A percentile compares a stretch with the other conserved stretches of the same genome.
These are phyloP conservation scores for Fusarium hostae DNA, from an alignment of 2,329 filamentous ascomycete genomes.

Conservation along the genomic window DNA sequence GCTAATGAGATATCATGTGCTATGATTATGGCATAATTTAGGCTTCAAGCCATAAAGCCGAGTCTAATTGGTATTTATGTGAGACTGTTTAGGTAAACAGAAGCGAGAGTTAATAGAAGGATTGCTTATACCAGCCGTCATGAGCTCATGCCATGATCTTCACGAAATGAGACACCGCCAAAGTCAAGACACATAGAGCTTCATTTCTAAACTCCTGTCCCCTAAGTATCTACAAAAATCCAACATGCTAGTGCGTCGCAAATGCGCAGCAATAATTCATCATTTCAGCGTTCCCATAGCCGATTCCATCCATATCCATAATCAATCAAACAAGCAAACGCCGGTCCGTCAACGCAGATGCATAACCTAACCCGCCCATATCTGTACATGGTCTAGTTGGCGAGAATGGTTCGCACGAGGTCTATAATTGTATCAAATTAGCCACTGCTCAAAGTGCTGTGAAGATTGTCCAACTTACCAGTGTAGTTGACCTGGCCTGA, in stretches of 20 bases:
- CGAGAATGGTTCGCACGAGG: conserved; percentile 86
- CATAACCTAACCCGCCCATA: conserved; percentile 43
- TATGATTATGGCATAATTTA: conserved; percentile 3
- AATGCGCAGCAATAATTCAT: conserved; percentile 42
- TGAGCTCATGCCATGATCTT: neutral
- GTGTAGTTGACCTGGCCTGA: conserved; percentile 98
- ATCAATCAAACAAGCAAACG: conserved; percentile 48
- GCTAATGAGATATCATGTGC: conserved; percentile 6
- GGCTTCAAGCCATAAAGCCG: neutral
- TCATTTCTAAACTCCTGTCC: conserved; percentile 38
- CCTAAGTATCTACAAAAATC: conserved; percentile 44
- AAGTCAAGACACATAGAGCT: conserved; percentile 32
- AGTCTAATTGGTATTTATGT: neutral
- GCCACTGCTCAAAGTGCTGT: neutral
- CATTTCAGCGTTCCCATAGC: conserved; percentile 40
- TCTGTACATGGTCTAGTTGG: conserved; percentile 68
- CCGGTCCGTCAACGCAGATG: conserved; percentile 49
- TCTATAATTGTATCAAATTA: conserved; percentile 59
- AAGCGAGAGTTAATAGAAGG: neutral
- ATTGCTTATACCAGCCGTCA: neutral
- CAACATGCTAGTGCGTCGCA: conserved; percentile 38
- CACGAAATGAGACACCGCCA: conserved; percentile 4
- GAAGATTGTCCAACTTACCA: conserved; percentile 61
- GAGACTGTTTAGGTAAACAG: neutral
- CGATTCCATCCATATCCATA: conserved; percentile 42